Evolutionary conservation across 805 yeast genomes (phyloP).

Genomic region (Yamadazyma philogaea): DNA sequence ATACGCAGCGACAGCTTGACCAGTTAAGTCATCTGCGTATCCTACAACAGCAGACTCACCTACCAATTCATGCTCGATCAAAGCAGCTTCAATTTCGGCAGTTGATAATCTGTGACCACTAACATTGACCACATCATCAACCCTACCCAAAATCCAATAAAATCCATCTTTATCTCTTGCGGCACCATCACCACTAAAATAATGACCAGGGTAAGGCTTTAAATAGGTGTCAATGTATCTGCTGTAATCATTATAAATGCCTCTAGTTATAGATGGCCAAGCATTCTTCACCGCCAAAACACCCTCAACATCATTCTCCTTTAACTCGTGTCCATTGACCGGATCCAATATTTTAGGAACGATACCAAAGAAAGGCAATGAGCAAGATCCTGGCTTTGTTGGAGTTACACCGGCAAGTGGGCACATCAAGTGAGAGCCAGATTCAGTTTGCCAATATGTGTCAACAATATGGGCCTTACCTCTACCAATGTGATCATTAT

Average conservation of each 20-base stretch:
- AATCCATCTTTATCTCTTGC: conserved; percentile 95
- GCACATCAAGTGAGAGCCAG: conserved; percentile 76
- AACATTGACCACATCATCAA: conserved; percentile 97
- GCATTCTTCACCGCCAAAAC: conserved; percentile 67
- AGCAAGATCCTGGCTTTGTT: conserved; percentile 82
- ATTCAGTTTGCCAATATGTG: conserved; percentile 89
- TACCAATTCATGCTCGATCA: conserved; percentile 73
- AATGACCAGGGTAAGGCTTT: conserved; percentile 76
- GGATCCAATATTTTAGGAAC: conserved; percentile 74
- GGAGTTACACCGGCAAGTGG: conserved; percentile 76
- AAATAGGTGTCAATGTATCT: conserved; percentile 78
- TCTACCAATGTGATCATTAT: conserved; percentile 67
- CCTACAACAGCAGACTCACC: conserved; percentile 98
- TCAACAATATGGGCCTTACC: conserved; percentile 70
- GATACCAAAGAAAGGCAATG: conserved; percentile 81
- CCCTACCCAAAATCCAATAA: conserved; percentile 98
- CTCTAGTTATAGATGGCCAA: conserved; percentile 87
- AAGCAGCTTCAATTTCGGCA: conserved; percentile 90
- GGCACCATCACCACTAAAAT: conserved; percentile 90
- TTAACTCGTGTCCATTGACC: conserved; percentile 64
- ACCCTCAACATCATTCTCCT: conserved; percentile 74
- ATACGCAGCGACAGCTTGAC: conserved; percentile 95
- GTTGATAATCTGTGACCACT: conserved; percentile 98
- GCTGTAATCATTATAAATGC: conserved; percentile 74
- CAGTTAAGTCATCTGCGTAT: conserved; percentile 89